Evolutionary conservation across 805 yeast species (phyloP), one percentile per base, ranked within the genome.

Genomic region (Zygoascus flipseniorum): DNA sequence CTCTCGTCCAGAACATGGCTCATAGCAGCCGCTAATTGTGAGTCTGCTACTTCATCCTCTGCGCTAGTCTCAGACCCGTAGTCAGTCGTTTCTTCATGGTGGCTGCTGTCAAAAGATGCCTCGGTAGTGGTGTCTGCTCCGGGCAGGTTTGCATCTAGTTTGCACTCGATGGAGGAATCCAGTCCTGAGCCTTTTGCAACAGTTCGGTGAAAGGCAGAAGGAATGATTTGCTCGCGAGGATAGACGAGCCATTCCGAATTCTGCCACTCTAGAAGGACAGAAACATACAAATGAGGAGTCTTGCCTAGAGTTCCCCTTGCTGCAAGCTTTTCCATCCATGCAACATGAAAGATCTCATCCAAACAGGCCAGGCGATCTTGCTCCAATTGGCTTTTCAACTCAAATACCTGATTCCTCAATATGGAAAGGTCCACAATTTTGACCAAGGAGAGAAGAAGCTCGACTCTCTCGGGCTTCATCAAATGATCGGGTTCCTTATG

Each of bases 401-500:
- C 39, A 5, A n/a, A 11, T 8, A n/a, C 16, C 13, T 11, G 16
- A 13, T 35, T n/a, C 39, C 16, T 35, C 8, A 35, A 8, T 13
- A 35, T n/a, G 16, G 16, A 3, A 35, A 35, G 39, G 16, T 35
- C 39, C 16, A 35, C 39, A 4, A n/a, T 13, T 35, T n/a, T 35
- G 16, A 35, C 16, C 13, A 35, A 13, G 39, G 39, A 5, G 8
- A 35, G 39, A 35, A 35, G 39, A 35, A 35, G 39, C 16, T 61
- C 62, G 18, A 83, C 60, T 52, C 93, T 69, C 59, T 81, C 84
- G 0, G 67, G 69, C 62, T 82, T 85, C 54, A 72, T 74, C 54
- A 86, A 68, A 67, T 86, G 92, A 63, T 85, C 92, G 0, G 92
- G 92, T 61, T 85, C 90, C 45, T 71, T 73, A 66, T 85, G 92